Percentiles rank a stretch among this genome's conserved stretches.
These are phyloP conservation scores for Triticum monococcum DNA, from an alignment of 176 grass and related monocot species.

Conservation along the genomic window DNA sequence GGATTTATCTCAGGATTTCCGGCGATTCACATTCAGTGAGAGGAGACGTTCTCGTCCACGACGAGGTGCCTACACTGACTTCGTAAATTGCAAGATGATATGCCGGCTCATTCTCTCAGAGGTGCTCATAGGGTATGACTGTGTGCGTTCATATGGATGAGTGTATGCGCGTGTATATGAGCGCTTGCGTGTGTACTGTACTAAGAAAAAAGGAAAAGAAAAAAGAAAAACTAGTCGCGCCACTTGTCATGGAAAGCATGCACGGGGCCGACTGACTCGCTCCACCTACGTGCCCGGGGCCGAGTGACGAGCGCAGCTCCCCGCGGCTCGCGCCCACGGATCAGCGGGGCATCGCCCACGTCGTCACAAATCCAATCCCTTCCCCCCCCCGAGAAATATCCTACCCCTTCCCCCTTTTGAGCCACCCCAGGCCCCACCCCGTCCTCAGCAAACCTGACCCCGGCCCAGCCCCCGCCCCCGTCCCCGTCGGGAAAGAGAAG, in stretches of 20 bases:
- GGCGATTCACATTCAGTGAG: too few species aligned
- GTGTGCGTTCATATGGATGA: too few species aligned
- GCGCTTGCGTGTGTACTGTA: too few species aligned
- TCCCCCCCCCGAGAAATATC: neutral
- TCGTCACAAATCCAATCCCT: neutral
- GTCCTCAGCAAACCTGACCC: neutral
- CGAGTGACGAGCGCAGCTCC: neutral
- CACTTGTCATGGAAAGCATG: neutral
- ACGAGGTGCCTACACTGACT: too few species aligned
- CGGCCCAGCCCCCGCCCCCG: neutral
- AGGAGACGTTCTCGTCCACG: too few species aligned
- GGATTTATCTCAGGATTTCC: too few species aligned
- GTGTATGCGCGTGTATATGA: too few species aligned
- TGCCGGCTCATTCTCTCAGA: too few species aligned
- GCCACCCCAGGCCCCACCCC: neutral
- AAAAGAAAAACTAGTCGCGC: too few species aligned
- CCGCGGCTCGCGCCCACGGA: slow-evolving; percentile 8
- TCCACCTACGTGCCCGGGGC: neutral
- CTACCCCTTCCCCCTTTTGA: neutral
- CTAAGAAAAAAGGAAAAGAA: too few species aligned
- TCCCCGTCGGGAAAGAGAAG: neutral
- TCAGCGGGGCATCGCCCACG: neutral
- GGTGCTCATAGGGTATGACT: too few species aligned
- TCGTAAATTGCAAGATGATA: too few species aligned
- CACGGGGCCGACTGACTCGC: slow-evolving; percentile 3